Evolutionary conservation across 2,329 filamentous ascomycete species (phyloP), one percentile per base, ranked within the genome.

Genomic region (Cercospora sp.): DNA sequence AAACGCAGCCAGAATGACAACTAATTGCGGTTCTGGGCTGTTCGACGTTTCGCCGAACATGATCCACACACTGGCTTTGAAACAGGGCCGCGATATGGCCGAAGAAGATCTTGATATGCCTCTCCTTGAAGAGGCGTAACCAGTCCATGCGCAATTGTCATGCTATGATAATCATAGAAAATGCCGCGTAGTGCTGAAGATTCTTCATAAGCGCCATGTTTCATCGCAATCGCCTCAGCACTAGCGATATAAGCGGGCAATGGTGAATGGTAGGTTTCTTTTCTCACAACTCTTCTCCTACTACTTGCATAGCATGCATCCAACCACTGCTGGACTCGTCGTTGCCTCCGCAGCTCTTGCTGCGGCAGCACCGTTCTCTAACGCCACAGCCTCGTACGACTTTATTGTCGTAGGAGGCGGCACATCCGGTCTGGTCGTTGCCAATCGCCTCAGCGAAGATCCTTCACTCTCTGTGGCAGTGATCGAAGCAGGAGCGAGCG

Each of bases 381-480:
- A 43, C n/a, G 12, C n/a, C 13, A 53, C 55, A 13, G 40, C 6
- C 21, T 40, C 60, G 10, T 66, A 69, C 65, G 74, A 77, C 69
- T 76, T 74, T 30, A 66, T 77, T 32, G 69, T 77, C 8, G 70
- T 76, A n/a, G 75, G 75, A 10, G 75, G 74, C 32, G 75, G 76
- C 13, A 74, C 75, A 13, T 71, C 72, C 45, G 76, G 76, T 28
- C 68, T 75, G 6, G 73, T 73, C 13, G 68, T 78, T 40, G 76
- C 76, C 0, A 72, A 72, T 49, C 69, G 76, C 26, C 66, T 78
- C 9, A 73, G 70, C 32, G 74, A 77, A 43, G 66, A 77, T 63
- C 74, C 75, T 10, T 66, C 18, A 9, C 37, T 74, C 77, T 69
- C 75, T 69, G 18, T 81, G 76, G 79, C 76, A 32, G 16, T 71